These are phyloP conservation scores for Tylopilus subfusipes DNA, from an alignment of 768 basidiomycete genomes.

Conservation along the genomic window DNA sequence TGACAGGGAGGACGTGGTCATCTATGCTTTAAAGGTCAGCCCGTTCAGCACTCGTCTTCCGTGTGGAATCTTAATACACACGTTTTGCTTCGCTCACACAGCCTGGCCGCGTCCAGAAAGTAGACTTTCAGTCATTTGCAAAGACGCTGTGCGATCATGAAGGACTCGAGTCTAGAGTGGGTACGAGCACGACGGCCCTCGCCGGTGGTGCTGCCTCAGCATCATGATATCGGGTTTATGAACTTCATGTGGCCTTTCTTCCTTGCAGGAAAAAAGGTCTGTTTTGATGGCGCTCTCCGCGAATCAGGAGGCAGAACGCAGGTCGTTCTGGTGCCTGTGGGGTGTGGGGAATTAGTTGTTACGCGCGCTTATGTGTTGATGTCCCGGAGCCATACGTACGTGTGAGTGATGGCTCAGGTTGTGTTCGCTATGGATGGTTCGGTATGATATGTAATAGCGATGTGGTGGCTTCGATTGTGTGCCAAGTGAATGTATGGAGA, in stretches of 20 bases:
- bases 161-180: constrained; percentile 22
- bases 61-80: not conserved
- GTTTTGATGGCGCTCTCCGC: constrained; percentile 2
- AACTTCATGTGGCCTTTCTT: not conserved
- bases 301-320: constrained; percentile 18
- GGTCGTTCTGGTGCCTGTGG: constrained; percentile 16
- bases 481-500: constrained; percentile 6
- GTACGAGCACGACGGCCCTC: not conserved
- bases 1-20: constrained; percentile 42
- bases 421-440: constrained; percentile 7
- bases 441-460: constrained; percentile 20
- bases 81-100: constrained; percentile 8
- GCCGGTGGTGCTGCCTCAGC: constrained; percentile 6
- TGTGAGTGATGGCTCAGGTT: not conserved
- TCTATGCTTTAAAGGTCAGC: constrained; percentile 64
- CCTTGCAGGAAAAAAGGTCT: not conserved
- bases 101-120: constrained; percentile 42
- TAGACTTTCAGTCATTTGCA: constrained; percentile 54
- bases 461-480: not conserved
- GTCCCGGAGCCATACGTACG: constrained; percentile 5
- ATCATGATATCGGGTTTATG: constrained; percentile 11
- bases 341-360: constrained; percentile 17
- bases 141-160: constrained; percentile 41
- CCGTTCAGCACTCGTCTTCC: not conserved
- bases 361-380: constrained; percentile 4